Percentiles rank a stretch among this genome's conserved stretches.
phyloP scores from a whole-genome alignment of 805 yeast species.

The Pichia nakasei region DNA sequence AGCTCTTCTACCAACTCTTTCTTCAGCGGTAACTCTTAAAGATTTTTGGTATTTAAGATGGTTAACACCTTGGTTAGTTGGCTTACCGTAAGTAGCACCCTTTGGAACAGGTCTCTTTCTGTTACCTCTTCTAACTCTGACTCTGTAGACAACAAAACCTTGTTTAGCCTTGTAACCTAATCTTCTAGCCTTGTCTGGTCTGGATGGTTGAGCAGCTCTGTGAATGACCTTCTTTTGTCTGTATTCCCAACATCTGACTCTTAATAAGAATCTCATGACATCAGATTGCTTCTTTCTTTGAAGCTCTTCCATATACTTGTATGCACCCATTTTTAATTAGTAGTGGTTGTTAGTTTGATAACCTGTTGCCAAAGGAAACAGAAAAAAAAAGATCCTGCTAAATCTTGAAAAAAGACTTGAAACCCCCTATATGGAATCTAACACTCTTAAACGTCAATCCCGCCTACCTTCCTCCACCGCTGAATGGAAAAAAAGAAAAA shows the following conservation, averaged over 20 bases:
- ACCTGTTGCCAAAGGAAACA: not conserved
- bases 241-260: slow-evolving; percentile 99
- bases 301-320: slow-evolving; percentile 98
- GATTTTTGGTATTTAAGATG: slow-evolving; percentile 99
- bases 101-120: slow-evolving; percentile 99
- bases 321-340: slow-evolving; percentile 82
- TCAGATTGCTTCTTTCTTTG: slow-evolving; percentile 99
- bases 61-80: slow-evolving; percentile 99
- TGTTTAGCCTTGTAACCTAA: slow-evolving; percentile 99
- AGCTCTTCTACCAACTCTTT: slow-evolving; percentile 98
- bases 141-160: slow-evolving; percentile 97
- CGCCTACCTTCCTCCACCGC: no score
- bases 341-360: slow-evolving; percentile 1
- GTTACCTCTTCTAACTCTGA: slow-evolving; percentile 99
- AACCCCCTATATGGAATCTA: no score
- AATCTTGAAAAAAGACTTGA: no score
- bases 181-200: slow-evolving; percentile 99
- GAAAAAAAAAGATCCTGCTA: no score
- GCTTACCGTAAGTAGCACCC: slow-evolving; percentile 99
- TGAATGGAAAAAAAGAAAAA: not conserved
- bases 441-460: no score
- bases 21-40: slow-evolving; percentile 97
- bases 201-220: slow-evolving; percentile 97
- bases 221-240: slow-evolving; percentile 97
- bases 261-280: slow-evolving; percentile 95